Base-by-base conservation (phyloP, 352 stramenopile species). In the Blastocystis sp. region DNA sequence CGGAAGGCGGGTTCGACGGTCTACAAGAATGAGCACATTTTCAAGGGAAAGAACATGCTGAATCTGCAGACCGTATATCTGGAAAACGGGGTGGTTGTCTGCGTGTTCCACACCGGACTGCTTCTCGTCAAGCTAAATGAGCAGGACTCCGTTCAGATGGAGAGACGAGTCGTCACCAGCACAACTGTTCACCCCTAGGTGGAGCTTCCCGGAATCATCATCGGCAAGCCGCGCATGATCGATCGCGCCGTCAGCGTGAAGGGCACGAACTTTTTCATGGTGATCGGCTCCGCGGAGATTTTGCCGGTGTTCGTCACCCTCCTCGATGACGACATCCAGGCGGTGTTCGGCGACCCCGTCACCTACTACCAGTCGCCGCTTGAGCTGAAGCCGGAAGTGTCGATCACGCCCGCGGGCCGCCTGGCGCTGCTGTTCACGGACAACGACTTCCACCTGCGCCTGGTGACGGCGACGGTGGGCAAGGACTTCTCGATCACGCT, bases 1-100 rank as follows among this genome's bases (percentile, higher is more conserved):
- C 65, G 66, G 43, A 62, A 84, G 38, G 45, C 74, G 45, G 74
- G 74, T 11, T 69, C 74, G 21, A 84, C 74, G 1, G 60, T 84
- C 2, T 84, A 84, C 74, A 84, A 84, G 48, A 84, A 84, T 69
- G 48, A 84, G 60, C 54, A 84, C 45, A 54, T 69, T 7, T 84
- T 70, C n/a, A 24, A 84, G 57, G 34, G 24, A 11, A 74, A 74
- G 38, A 64, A 54, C 0, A 84, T 84, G 74, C 52, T 84, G 7
- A 68, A 84, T 70, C 21, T 63, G 14, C 74, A 84, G 28, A 43
- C 74, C 4, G 60, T 84, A 6, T 38, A 14, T 34, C 34, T 84
- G n/a, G 48, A 62, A n/a, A 54, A 68, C 60, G 57, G 45, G 19
- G 66, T 64, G 9, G 11, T 84, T 60, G 74, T 57, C 0, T 57